Conservation (phyloP, 352 stramenopile species). For the Pythium monospermum region DNA sequence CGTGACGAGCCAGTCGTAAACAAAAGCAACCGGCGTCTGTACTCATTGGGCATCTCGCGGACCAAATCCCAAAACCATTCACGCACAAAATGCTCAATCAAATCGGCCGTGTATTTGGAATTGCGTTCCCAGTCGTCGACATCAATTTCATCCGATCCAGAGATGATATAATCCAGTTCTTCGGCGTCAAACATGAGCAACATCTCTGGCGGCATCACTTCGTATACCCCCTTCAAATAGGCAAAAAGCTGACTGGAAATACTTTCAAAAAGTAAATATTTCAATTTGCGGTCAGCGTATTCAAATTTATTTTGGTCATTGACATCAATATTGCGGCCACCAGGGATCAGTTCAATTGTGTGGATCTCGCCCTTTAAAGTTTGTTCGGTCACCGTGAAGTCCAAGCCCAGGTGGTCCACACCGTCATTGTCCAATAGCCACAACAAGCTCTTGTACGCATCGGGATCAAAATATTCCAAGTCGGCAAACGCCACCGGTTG, state of each 20-base stretch:
- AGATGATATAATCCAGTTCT: conserved; percentile 91
- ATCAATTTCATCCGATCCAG: conserved; percentile 85
- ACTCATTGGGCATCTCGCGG: conserved; percentile 56
- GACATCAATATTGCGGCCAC: conserved; percentile 75
- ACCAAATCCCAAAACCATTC: conserved; percentile 71
- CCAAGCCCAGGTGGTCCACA: conserved; percentile 46
- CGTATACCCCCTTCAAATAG: conserved; percentile 93
- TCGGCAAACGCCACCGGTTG: conserved; percentile 93
- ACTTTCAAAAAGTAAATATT: conserved; percentile 91
- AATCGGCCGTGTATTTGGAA: conserved; percentile 35
- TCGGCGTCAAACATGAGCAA: conserved; percentile 94
- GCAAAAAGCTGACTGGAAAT: conserved; percentile 84
- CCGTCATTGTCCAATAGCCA: conserved; percentile 61
- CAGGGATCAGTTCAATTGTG: conserved; percentile 56
- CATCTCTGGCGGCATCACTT: conserved; percentile 89
- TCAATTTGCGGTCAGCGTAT: conserved; percentile 90
- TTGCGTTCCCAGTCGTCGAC: conserved; percentile 90
- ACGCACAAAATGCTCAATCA: conserved; percentile 1
- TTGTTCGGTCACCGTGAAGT: conserved; percentile 53
- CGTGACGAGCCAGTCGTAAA: conserved; percentile 66
- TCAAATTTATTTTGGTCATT: conserved; percentile 93
- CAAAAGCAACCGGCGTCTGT: conserved; percentile 50
- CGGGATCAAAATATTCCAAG: conserved; percentile 78
- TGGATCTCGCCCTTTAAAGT: conserved; percentile 13
- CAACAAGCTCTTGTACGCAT: conserved; percentile 48